Conservation (phyloP, 78 protist genomes). For the Dictyostelium capitatum region DNA sequence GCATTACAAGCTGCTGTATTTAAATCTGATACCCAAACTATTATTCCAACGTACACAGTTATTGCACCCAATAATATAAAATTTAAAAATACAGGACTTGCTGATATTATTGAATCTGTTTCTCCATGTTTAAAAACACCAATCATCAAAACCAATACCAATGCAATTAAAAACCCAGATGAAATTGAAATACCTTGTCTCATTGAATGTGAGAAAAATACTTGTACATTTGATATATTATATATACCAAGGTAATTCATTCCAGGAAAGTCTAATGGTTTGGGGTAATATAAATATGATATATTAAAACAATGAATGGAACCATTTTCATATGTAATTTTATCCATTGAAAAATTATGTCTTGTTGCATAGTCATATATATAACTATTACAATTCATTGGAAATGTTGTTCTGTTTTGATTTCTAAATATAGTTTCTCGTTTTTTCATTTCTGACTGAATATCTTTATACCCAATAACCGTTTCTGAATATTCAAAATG, state of each 20-base stretch:
- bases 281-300: neutral
- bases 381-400: constrained; percentile 5
- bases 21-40: neutral
- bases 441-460: neutral
- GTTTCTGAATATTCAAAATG: neutral
- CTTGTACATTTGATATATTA: constrained; percentile 26
- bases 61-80: constrained; percentile 30
- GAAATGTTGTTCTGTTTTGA: neutral
- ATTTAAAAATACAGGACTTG: constrained; percentile 42
- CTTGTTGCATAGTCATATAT: neutral
- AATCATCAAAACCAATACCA: neutral
- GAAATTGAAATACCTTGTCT: constrained; percentile 16
- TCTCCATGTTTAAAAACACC: constrained; percentile 2
- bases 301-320: neutral
- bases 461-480: neutral
- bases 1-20: neutral
- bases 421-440: neutral
- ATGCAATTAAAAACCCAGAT: neutral
- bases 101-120: constrained; percentile 47
- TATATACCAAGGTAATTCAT: constrained; percentile 28
- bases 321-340: neutral
- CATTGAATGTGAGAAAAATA: neutral
- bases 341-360: too few species aligned
- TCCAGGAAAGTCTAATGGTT: constrained; percentile 56
- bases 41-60: constrained; percentile 41